Evolutionary conservation across 768 basidiomycete species (phyloP), one percentile per base, ranked within the genome.

Genomic region (Boletus edulis): DNA sequence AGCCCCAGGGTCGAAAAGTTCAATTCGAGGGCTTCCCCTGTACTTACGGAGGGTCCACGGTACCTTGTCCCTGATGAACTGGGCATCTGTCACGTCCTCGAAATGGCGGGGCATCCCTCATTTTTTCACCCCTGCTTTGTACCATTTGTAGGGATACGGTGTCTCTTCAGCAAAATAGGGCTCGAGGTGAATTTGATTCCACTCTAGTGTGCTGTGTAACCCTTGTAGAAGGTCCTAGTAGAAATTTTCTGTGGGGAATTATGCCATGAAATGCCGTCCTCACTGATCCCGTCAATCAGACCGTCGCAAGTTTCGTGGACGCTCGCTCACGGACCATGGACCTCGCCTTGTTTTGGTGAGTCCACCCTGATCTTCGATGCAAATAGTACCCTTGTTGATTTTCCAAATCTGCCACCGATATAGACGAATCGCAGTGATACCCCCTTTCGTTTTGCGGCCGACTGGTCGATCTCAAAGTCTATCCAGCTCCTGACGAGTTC

Each of bases 401-500:
- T 32, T 24, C 20, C 37, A 43, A 43, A 51, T 52, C 15, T n/a
- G 11, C 37, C 29, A 5, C 35, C 18, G 49, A 53, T 51, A 45
- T 49, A 6, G 29, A 48, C 38, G 2, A 35, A 35, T 35, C 34
- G 34, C 34, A 35, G 34, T 4, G 13, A 35, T 35, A 35, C 34
- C 34, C 34, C 34, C 14, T 14, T 12, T 35, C 34, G 13, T 34
- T 34, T 6, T 29, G 29, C 34, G 14, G 11, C 44, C 6, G 14
- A 39, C 24, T 5, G 4, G 39, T 42, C 3, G 49, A 51, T 55
- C 48, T 31, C 40, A 42, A 52, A 51, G 37, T 20, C 27, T 51
- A 42, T 53, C 18, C 13, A n/a, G 35, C 34, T 27, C 40, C 50
- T 46, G 50, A 54, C 49, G 37, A 35, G 43, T 37, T 46, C 47